phyloP scores from a whole-genome alignment of 306 rosid species.

The Carpinus fangiana region DNA sequence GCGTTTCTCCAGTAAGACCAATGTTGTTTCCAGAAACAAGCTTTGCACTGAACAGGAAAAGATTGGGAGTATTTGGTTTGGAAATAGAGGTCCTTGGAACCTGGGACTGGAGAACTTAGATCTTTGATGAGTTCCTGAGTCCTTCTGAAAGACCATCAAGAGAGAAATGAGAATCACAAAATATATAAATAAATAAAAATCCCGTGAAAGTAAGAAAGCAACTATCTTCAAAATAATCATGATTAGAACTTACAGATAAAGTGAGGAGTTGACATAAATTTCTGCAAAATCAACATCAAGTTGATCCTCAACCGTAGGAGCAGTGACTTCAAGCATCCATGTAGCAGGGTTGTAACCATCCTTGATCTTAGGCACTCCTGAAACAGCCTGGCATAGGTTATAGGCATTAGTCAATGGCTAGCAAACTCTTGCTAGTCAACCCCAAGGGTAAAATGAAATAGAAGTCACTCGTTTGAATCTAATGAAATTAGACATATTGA shows the following conservation, averaged over 20 bases:
- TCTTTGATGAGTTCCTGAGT: slow-evolving; percentile 59
- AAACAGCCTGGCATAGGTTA: slow-evolving; percentile 47
- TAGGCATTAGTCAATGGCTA: slow-evolving; percentile 7
- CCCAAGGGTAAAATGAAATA: not conserved
- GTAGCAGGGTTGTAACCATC: slow-evolving; percentile 84
- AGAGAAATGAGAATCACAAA: not conserved
- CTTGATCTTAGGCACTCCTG: slow-evolving; percentile 62
- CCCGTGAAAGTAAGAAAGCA: not conserved
- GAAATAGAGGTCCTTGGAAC: slow-evolving; percentile 61
- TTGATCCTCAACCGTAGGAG: slow-evolving; percentile 50
- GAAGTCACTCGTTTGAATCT: not conserved
- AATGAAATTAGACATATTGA: not conserved
- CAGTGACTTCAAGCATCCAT: slow-evolving; percentile 79
- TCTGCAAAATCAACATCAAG: slow-evolving; percentile 64
- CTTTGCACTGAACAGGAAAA: slow-evolving; percentile 56
- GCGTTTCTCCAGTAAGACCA: slow-evolving; percentile 83
- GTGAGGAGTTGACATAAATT: slow-evolving; percentile 50
- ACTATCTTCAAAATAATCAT: not conserved
- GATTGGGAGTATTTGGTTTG: slow-evolving; percentile 63
- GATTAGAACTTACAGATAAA: slow-evolving; percentile 46
- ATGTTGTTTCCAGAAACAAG: slow-evolving; percentile 84
- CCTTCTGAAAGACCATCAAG: slow-evolving; percentile 38
- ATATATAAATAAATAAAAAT: not conserved
- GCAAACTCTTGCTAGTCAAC: not conserved
- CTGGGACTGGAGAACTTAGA: slow-evolving; percentile 51